Conservation (phyloP, 768 basidiomycete genomes). For the Podaxis sp. region DNA sequence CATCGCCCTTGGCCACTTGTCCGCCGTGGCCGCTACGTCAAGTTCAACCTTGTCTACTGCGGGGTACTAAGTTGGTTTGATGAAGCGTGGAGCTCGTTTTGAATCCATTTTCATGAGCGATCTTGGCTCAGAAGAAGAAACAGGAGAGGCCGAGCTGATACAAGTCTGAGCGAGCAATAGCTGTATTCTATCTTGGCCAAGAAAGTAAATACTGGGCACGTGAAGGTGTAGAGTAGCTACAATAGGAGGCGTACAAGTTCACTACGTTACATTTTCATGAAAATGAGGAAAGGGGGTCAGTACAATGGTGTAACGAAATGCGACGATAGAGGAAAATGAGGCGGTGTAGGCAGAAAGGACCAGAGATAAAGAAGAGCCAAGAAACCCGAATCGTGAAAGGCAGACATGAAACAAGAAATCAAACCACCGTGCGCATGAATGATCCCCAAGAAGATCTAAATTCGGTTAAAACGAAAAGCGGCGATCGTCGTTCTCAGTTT, state of each 20-base stretch:
- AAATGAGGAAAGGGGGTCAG: background rate
- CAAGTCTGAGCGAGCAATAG: constrained; percentile 53
- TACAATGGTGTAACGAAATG: background rate
- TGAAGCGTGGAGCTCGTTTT: constrained; percentile 82
- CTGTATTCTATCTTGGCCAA: too few relatives aligned
- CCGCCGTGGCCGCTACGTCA: background rate
- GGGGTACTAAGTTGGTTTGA: constrained; percentile 29
- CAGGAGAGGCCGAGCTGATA: constrained; percentile 66
- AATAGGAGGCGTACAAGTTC: background rate
- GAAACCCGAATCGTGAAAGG: background rate
- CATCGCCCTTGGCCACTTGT: background rate
- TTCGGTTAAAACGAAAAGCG: background rate
- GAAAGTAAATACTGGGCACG: background rate
- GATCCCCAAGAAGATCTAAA: background rate
- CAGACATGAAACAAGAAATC: background rate
- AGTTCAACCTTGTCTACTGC: background rate
- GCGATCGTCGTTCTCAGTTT: background rate
- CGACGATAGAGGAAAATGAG: background rate
- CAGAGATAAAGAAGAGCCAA: background rate
- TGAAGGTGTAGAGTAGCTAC: background rate
- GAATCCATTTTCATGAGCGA: constrained; percentile 85
- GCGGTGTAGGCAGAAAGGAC: background rate
- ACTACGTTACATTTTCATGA: background rate
- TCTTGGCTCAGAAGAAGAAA: constrained; percentile 57
- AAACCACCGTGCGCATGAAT: background rate